Conservation (phyloP, 306 rosid species). For the Citrullus mucosospermus region DNA sequence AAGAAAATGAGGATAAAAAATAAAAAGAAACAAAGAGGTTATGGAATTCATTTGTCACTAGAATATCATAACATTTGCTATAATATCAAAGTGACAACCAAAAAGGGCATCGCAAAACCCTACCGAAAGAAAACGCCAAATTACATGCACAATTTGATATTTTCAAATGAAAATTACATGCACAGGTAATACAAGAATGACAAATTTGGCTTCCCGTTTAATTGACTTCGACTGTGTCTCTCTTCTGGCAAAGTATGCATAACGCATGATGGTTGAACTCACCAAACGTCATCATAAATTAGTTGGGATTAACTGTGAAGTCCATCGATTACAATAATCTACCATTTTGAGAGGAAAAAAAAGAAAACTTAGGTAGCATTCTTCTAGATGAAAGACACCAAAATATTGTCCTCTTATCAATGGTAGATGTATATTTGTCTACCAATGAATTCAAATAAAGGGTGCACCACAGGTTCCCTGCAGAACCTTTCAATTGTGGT, state of each 20-base stretch:
- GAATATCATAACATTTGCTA: background rate
- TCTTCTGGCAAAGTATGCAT: background rate
- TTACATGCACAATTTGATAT: background rate
- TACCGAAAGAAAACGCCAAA: background rate
- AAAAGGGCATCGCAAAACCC: background rate
- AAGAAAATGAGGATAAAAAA: background rate
- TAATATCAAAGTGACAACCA: background rate
- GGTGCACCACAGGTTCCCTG: background rate
- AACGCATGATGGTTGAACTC: background rate
- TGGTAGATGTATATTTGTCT: background rate
- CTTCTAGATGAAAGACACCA: background rate
- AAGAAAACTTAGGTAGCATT: background rate
- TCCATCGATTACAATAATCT: background rate
- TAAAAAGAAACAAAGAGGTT: constrained; percentile 7
- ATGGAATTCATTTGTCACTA: background rate
- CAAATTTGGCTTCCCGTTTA: background rate
- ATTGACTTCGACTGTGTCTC: background rate
- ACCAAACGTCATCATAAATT: background rate
- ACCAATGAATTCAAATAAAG: background rate
- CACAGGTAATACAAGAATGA: background rate
- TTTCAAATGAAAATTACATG: background rate
- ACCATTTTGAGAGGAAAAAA: background rate
- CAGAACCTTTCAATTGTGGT: background rate
- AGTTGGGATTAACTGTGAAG: background rate
- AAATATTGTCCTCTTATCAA: background rate